Evolutionary conservation across 345 rosid genomes (phyloP).

Genomic region (Dimocarpus longan): DNA sequence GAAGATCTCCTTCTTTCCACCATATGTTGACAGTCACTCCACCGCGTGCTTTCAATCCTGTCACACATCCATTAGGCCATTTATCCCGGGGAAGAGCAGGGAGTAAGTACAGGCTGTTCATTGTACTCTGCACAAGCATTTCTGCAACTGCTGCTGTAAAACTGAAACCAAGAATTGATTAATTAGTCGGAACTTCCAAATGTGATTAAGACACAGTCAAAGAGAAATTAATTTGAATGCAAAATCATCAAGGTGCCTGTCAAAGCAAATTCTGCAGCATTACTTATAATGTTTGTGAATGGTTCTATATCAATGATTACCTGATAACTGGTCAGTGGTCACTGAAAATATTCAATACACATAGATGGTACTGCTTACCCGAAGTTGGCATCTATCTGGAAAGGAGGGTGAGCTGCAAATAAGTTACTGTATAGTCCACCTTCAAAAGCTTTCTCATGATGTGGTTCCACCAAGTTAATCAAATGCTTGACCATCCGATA

Average conservation of each 20-base stretch:
- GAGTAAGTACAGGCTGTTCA: slow-evolving; percentile 67
- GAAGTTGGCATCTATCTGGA: slow-evolving; percentile 96
- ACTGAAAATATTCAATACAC: neutral
- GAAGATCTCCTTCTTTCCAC: slow-evolving; percentile 83
- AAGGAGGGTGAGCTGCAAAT: slow-evolving; percentile 95
- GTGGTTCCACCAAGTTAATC: slow-evolving; percentile 77
- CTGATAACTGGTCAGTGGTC: neutral
- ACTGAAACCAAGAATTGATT: slow-evolving; percentile 32
- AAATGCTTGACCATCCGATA: slow-evolving; percentile 75
- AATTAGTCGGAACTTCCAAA: neutral
- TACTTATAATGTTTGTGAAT: neutral
- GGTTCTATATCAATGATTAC: neutral
- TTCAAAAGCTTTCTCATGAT: slow-evolving; percentile 52
- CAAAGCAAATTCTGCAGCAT: neutral
- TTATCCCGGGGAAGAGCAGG: slow-evolving; percentile 82
- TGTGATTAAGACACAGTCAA: neutral
- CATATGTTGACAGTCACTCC: slow-evolving; percentile 61
- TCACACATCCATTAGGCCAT: slow-evolving; percentile 73
- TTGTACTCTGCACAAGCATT: slow-evolving; percentile 87
- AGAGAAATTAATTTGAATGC: neutral
- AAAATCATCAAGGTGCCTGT: neutral
- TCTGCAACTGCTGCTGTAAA: slow-evolving; percentile 78
- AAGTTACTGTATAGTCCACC: slow-evolving; percentile 91
- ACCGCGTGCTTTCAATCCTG: slow-evolving; percentile 84
- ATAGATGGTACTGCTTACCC: slow-evolving; percentile 57